Evolutionary conservation across 495 filamentous ascomycete genomes (phyloP), one percentile per base, ranked within the genome.

Genomic region (Xylaria scruposa): DNA sequence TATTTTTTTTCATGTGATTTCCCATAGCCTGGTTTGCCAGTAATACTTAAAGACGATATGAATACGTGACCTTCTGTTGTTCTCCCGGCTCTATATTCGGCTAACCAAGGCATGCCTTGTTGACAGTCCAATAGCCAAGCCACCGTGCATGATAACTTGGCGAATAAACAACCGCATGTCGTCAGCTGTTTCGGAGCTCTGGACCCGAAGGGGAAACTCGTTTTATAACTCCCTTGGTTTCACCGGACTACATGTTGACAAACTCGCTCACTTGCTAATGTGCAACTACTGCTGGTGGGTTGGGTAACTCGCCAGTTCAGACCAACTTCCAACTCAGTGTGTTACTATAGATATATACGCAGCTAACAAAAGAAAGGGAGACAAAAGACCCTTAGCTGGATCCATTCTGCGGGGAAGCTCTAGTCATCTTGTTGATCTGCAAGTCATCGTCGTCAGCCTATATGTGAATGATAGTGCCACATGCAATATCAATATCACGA

Each of bases 401-500:
- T 44, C 60, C 60, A 3, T 29, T 44, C 44, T 44, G 60, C 60
- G 38, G 60, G 60, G 60, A 63, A 44, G 26, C 38, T 17, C 60
- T 19, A 12, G 38, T 63, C 60, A 42, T 24, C 38, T 44, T 21
- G 33, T 59, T 46, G 53, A 68, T 68, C 66, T n/a, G 40, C 51
- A 56, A 56, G 65, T 29, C 62, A 31, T 42, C 9, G 42, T 24
- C 31, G 19, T 40, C 33, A 21, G 17, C 38, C 33, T 38, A 38
- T 60, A 60, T 60, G 58, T 60, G 58, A 38, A 33, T 60, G 58
- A 60, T 60, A 15, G 44, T 24, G n/a, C 44, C 68, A 42, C 58
- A 63, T 70, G 68, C 59, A 64, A 38, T 24, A 3, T 15, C 42
- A 44, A 54, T 49, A 70, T 64, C 68, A 70, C 68, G 68, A 64